phyloP scores from a whole-genome alignment of 2,329 filamentous ascomycete genomes.

The Monosporascus sp. region DNA sequence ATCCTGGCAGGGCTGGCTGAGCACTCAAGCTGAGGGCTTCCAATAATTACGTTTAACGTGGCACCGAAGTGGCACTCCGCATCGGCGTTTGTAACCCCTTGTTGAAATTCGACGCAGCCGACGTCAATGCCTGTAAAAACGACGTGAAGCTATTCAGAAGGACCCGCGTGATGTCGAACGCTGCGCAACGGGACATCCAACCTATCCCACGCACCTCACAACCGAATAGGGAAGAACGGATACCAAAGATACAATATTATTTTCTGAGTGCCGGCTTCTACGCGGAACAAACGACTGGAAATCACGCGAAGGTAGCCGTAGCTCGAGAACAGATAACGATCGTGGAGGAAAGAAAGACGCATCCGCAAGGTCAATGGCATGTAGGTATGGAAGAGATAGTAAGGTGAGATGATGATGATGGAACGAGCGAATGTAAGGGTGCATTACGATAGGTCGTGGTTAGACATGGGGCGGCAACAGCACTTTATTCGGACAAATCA shows the following conservation, averaged over 20 bases:
- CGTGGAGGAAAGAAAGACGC: not conserved
- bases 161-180: too few relatives aligned
- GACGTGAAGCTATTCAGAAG: not conserved
- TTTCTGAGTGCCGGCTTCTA: not conserved
- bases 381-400: not conserved
- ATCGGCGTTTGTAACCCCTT: not conserved
- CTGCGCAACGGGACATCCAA: too few relatives aligned
- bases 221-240: too few relatives aligned
- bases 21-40: not conserved
- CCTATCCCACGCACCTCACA: too few relatives aligned
- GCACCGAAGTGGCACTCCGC: not conserved
- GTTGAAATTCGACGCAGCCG: not conserved
- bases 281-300: not conserved
- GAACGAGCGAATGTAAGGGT: not conserved
- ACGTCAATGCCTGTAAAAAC: not conserved
- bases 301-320: not conserved
- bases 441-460: not conserved
- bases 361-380: not conserved
- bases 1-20: not conserved
- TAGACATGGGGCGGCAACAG: not conserved
- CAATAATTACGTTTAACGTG: not conserved
- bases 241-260: too few relatives aligned
- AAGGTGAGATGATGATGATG: not conserved
- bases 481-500: not conserved
- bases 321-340: not conserved